Base-by-base conservation (phyloP, 805 yeast genomes). In the Suhomyces xylopsoci region DNA sequence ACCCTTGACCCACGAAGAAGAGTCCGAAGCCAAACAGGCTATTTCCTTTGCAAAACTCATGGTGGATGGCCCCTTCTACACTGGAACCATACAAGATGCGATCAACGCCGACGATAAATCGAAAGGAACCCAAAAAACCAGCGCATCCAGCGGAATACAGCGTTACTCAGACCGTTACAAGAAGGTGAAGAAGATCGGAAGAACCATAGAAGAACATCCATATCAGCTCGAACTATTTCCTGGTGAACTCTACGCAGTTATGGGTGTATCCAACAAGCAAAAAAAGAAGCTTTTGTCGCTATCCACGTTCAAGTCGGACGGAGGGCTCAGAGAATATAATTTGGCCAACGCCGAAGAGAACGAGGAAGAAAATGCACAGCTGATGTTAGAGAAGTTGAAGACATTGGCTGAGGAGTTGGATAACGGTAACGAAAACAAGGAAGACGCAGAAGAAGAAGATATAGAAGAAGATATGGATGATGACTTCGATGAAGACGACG, bases 131-230 rank as follows among this genome's bases (percentile, higher is more conserved):
- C 64, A 64, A 41, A 51, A 55, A n/a, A 60, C 66, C 14, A 60
- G 63, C 2, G 59, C 63, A 0, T 61, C 69, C 0, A 96, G 89
- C 64, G 91, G 93, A 1, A 80, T 92, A 43, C 82, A 85, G 63
- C 78, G 97, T 61, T 90, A 90, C 64, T 83, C 96, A 2, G 97
- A 92, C 67, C 78, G 77, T 65, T 92, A 88, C 68, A 74, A 85
- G 57, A 86, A 86, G 65, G 83, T 82, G 60, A 80, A 88, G 51
- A 83, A 81, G 61, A 80, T 85, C 14, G 90, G 90, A 1, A 79
- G 85, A 49, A 84, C 92, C 2, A 80, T 87, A 7, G 87, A 84
- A 55, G 91, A 87, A 50, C 91, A 88, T 69, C 96, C 96, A 1
- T 89, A 85, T 65, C 79, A 80, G 51, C 62, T 82, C 7, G 83